These are phyloP conservation scores for Silene uniflora DNA, from an alignment of 148 eudicot species.

Conservation along the genomic window DNA sequence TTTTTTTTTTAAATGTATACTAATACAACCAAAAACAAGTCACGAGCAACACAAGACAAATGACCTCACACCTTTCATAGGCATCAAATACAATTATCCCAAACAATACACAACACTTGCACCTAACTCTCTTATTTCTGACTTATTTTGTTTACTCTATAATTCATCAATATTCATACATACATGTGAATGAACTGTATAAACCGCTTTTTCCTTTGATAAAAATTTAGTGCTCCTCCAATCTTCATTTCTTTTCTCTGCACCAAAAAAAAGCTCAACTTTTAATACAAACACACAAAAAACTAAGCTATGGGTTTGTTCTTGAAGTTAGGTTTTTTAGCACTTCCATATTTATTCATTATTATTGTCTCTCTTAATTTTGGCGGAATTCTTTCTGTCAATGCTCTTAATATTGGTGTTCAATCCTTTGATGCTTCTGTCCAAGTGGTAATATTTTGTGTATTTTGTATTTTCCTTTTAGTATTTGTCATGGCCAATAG, in stretches of 20 bases:
- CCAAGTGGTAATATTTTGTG: slow-evolving; percentile 35
- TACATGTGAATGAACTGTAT: slow-evolving; percentile 1
- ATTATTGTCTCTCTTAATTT: not conserved
- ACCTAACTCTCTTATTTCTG: slow-evolving; percentile 4
- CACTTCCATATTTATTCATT: slow-evolving; percentile 20
- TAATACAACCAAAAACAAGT: not conserved
- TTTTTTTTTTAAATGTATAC: too few relatives aligned
- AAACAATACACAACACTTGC: slow-evolving; percentile 1
- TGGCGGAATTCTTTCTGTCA: slow-evolving; percentile 26
- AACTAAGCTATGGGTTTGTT: slow-evolving; percentile 10
- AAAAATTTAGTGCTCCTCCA: slow-evolving; percentile 1
- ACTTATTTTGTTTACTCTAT: not conserved
- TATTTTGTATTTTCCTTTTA: not conserved
- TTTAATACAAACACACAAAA: not conserved
- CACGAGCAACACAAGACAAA: slow-evolving; percentile 9
- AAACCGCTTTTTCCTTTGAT: not conserved
- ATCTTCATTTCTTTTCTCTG: slow-evolving; percentile 9
- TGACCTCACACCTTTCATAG: not conserved
- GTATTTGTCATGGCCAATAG: too few relatives aligned
- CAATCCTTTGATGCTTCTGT: slow-evolving; percentile 27
- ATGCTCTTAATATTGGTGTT: slow-evolving; percentile 55
- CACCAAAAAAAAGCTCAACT: slow-evolving; percentile 41
- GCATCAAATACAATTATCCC: not conserved
- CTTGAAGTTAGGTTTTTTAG: slow-evolving; percentile 21
- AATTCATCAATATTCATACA: not conserved